These are phyloP conservation scores for Theileria annulata DNA, from an alignment of 169 alveolate genomes.

Conservation along the genomic window DNA sequence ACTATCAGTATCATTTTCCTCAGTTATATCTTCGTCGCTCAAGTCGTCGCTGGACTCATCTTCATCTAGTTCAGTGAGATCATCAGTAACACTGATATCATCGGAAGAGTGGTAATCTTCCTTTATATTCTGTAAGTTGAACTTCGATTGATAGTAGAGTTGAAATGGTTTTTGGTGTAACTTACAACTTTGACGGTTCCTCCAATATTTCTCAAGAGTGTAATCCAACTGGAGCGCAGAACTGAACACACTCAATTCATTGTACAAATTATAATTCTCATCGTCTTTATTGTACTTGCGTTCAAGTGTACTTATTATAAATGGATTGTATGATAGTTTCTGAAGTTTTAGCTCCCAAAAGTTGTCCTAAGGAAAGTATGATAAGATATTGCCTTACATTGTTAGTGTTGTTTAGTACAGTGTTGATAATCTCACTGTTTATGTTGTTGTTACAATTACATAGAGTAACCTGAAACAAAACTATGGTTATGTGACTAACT, in stretches of 20 bases:
- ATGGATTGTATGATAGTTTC: conserved; percentile 14
- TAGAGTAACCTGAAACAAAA: neutral
- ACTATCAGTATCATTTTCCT: conserved; percentile 5
- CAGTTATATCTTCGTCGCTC: neutral
- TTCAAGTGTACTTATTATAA: neutral
- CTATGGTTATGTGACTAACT: neutral
- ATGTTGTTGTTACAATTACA: neutral
- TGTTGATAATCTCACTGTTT: neutral
- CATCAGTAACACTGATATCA: conserved; percentile 15
- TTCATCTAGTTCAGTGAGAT: neutral
- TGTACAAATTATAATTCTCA: conserved; percentile 7
- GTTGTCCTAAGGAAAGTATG: neutral
- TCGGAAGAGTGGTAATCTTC: neutral
- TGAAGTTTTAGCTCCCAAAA: conserved; percentile 22
- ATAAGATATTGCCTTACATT: neutral
- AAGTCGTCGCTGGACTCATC: conserved; percentile 8
- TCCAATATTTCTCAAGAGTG: conserved; percentile 55
- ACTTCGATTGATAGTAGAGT: conserved; percentile 25
- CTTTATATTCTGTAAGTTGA: conserved; percentile 12
- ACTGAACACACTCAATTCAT: conserved; percentile 52
- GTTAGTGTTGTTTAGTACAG: neutral
- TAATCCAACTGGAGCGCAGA: conserved; percentile 32
- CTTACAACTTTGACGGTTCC: conserved; percentile 17
- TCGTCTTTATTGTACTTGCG: neutral
- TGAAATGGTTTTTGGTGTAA: conserved; percentile 54